Base-by-base conservation (phyloP, 345 rosid genomes). In the Salix viminalis region DNA sequence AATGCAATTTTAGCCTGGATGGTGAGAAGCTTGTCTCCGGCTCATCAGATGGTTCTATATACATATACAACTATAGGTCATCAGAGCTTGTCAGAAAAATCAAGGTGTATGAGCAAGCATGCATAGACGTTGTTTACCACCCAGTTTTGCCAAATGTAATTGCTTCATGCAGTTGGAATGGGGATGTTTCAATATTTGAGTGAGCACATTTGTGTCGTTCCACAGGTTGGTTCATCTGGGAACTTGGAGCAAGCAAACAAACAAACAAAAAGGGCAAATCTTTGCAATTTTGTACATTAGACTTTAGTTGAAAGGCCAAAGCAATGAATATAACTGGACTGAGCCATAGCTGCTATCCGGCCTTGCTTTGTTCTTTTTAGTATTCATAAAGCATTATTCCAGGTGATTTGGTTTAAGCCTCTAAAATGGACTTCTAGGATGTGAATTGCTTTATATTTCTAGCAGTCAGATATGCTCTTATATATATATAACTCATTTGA, bases 121-220 rank as follows among this genome's bases (percentile, higher is more conserved):
- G 97, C 73, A 48, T 88, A 70, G 96, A 89, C 60, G 88, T 91
- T 44, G 84, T 81, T 28, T 90, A 83, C 87, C 97, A 93, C 65
- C 97, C 97, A 1, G 74, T 83, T 26, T 72, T 90, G 75, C 78
- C 90, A 13, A 86, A 89, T 52, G 91, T 92, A 30, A 65, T 91
- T 26, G 98, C 94, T 7, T 83, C 91, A 5, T 89, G 97, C 83
- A 83, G 97, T 75, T 92, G 97, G 99, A 79, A 77, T 73, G 98
- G 97, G 72, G 86, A 89, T 79, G 84, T 87, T 74, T 83, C 90
- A 2, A 82, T 90, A 60, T 86, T 83, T 16, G 84, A 84, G 70
- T 72, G 73, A 80, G 67, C 11, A 23, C n/a, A 30, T 32, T 10
- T 28, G 23, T 15, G 19, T 75, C 16, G 0, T 15, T 10, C 0